A percentile compares a stretch with the other conserved stretches of the same genome.
Evolutionary conservation across 2,329 filamentous ascomycete species (phyloP).

Genomic region (Aureobasidium sp.): DNA sequence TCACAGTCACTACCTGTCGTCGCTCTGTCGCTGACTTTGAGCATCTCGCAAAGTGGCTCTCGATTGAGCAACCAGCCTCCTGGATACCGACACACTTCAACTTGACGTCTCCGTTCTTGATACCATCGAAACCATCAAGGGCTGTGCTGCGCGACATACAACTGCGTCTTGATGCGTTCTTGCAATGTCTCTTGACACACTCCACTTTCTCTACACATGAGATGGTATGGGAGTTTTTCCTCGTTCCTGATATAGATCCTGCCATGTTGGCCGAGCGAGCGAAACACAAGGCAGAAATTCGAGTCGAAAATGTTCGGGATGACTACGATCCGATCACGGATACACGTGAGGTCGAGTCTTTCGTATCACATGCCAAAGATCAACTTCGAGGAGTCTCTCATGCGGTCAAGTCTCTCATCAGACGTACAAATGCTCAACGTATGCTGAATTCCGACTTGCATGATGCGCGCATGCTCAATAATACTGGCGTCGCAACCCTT

Average conservation of each 20-base stretch:
- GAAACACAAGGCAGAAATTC: constrained; percentile 72
- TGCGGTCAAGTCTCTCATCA: constrained; percentile 72
- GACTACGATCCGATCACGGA: constrained; percentile 77
- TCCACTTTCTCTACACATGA: constrained; percentile 94
- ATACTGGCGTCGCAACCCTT: constrained; percentile 42
- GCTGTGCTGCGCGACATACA: constrained; percentile 83
- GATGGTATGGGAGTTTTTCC: constrained; percentile 97
- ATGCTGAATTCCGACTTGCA: constrained; percentile 59
- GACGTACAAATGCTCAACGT: constrained; percentile 66
- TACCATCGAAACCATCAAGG: constrained; percentile 84
- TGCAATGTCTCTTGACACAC: constrained; percentile 78
- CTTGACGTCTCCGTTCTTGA: constrained; percentile 80
- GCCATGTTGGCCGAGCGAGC: constrained; percentile 86
- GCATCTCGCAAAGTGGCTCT: constrained; percentile 73
- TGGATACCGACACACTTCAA: constrained; percentile 78
- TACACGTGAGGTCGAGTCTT: constrained; percentile 82
- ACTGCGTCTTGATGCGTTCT: constrained; percentile 73
- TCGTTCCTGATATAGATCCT: constrained; percentile 86
- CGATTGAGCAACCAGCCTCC: constrained; percentile 85
- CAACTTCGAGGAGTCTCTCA: constrained; percentile 79
- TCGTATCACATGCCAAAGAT: constrained; percentile 83
- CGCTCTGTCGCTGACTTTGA: constrained; percentile 86
- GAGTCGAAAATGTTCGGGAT: constrained; percentile 76
- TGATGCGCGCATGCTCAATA: constrained; percentile 53
- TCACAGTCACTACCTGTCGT: constrained; percentile 90